A percentile compares a stretch with the other conserved stretches of the same genome.
phyloP scores from a whole-genome alignment of 768 basidiomycete genomes.

The Tricholoma saponaceum region DNA sequence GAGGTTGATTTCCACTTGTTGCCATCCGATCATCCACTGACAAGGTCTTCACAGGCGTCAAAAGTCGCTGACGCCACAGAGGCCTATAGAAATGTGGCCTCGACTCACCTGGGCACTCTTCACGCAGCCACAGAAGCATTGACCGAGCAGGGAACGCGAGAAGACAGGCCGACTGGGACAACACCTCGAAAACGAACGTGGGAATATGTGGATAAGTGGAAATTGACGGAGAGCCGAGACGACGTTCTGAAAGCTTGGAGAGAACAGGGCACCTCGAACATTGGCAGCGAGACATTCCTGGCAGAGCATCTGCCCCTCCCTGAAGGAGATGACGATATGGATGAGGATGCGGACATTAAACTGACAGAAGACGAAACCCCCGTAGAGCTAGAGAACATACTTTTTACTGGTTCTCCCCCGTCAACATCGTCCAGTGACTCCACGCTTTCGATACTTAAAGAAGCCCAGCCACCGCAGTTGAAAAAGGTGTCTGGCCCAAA shows the following conservation, averaged over 20 bases:
- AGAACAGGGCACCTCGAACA: constrained; percentile 24
- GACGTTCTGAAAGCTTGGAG: constrained; percentile 52
- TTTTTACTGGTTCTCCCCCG: constrained; percentile 14
- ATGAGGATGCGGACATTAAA: constrained; percentile 12
- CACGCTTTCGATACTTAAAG: constrained; percentile 28
- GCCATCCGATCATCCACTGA: background rate
- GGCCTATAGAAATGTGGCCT: constrained; percentile 38
- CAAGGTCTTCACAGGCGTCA: constrained; percentile 30
- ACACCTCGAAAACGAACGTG: constrained; percentile 77
- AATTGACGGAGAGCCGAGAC: constrained; percentile 61
- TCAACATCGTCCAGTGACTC: constrained; percentile 40
- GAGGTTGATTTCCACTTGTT: constrained; percentile 36
- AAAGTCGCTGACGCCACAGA: constrained; percentile 36
- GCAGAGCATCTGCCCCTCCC: constrained; percentile 33
- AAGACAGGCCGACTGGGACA: constrained; percentile 63
- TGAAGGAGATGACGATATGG: constrained; percentile 24
- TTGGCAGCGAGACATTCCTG: constrained; percentile 31
- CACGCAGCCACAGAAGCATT: constrained; percentile 49
- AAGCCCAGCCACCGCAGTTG: constrained; percentile 13
- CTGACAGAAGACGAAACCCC: constrained; percentile 5
- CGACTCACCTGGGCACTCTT: constrained; percentile 42
- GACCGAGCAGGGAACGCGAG: constrained; percentile 51
- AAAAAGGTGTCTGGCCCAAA: constrained; percentile 10
- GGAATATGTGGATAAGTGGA: constrained; percentile 70
- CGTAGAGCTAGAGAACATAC: constrained; percentile 14